Evolutionary conservation across 2,329 filamentous ascomycete genomes (phyloP), one percentile per base, ranked within the genome.

Genomic region (Hypoxylon sp.): DNA sequence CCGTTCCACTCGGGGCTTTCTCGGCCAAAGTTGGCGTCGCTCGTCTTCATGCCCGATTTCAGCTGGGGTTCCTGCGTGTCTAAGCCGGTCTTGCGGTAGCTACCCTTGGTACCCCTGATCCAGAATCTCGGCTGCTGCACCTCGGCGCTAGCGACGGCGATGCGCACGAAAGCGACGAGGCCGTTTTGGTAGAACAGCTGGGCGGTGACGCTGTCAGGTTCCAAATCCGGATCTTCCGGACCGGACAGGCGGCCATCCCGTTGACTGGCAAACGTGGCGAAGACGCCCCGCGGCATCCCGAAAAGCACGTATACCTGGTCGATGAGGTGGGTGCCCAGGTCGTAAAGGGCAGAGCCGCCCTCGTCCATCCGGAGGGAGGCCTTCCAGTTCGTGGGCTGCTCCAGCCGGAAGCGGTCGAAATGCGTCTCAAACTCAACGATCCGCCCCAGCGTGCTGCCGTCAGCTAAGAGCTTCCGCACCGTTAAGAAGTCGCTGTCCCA

Each of bases 401-500:
- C 79, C 11, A 88, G 79, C 15, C 86, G 83, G 75, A 89, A 88
- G 15, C 90, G 85, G 73, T 94, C 91, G 69, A 93, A 93, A 76
- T 93, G 90, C 18, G 88, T 89, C 73, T 92, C 85, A 69, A 89
- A 91, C 75, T 94, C 90, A 50, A 89, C 82, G 33, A 93, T 76
- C n/a, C 89, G 82, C 50, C 90, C 91, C 3, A 94, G 78, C 0
- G 78, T 77, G 31, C 81, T 77, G 37, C 81, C 83, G 24, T 83
- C 79, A 10, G 76, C 74, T 29, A 92, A 68, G 21, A 93, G 80
- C 64, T 86, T 81, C 65, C 79, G 80, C 41, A 92, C 78, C 0
- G 89, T 91, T 41, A 89, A 74, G 75, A 91, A 95, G 75, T 94
- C 91, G 27, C 84, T 79, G 71, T 95, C 91, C 84, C 85, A 94